These are phyloP conservation scores for Colletotrichum coccodes DNA, from an alignment of 2,329 filamentous ascomycete genomes.

Conservation along the genomic window DNA sequence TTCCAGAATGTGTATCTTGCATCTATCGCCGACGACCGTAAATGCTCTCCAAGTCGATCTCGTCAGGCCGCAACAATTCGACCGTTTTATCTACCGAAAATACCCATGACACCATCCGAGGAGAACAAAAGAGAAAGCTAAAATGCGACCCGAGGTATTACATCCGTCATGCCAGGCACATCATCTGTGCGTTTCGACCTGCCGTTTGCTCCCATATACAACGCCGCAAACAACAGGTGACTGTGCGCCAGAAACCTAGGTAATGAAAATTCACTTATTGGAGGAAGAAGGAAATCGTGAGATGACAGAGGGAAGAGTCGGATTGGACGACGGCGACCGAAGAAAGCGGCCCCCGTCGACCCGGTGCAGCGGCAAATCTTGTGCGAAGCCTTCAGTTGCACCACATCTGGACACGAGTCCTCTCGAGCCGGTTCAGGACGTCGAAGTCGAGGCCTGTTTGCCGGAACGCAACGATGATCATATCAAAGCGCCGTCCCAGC, in stretches of 20 bases:
- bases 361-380: slow-evolving; percentile 16
- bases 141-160: slow-evolving; percentile 16
- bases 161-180: not conserved
- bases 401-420: slow-evolving; percentile 51
- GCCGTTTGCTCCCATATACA: slow-evolving; percentile 15
- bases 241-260: slow-evolving; percentile 5
- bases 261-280: not conserved
- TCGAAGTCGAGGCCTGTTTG: slow-evolving; percentile 54
- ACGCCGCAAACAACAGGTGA: slow-evolving; percentile 4
- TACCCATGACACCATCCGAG: slow-evolving; percentile 23
- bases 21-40: slow-evolving; percentile 19
- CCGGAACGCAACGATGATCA: slow-evolving; percentile 54
- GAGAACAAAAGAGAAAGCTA: not conserved
- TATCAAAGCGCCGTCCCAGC: slow-evolving; percentile 50
- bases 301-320: not conserved
- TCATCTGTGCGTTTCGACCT: not conserved
- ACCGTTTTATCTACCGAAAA: slow-evolving; percentile 30
- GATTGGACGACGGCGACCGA: not conserved
- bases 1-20: slow-evolving; percentile 10
- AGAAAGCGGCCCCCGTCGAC: slow-evolving; percentile 9
- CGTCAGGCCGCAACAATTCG: slow-evolving; percentile 14
- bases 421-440: slow-evolving; percentile 45
- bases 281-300: not conserved
- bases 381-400: slow-evolving; percentile 37
- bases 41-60: slow-evolving; percentile 11